These are phyloP conservation scores for Heritiera littoralis DNA, from an alignment of 345 rosid genomes.

Conservation along the genomic window DNA sequence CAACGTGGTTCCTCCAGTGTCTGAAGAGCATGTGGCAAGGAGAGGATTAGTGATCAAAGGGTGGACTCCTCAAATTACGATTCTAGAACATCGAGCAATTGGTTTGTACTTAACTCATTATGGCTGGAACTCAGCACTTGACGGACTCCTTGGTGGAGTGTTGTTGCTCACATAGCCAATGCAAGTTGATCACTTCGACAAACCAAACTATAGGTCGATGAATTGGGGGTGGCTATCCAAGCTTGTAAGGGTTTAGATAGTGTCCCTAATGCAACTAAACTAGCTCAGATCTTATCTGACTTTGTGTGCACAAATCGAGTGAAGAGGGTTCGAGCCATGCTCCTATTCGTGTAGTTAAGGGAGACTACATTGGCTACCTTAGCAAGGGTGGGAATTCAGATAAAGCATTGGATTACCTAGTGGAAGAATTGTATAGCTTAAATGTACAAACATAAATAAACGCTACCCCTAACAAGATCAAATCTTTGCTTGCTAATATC, in stretches of 20 bases:
- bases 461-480: too few species aligned
- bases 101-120: constrained; percentile 63
- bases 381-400: constrained; percentile 46
- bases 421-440: constrained; percentile 21
- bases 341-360: constrained; percentile 13
- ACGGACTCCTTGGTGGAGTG: constrained; percentile 46
- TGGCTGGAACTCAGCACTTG: constrained; percentile 66
- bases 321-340: constrained; percentile 30
- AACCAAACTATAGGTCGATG: constrained; percentile 54
- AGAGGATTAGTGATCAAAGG: constrained; percentile 51
- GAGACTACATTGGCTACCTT: constrained; percentile 43
- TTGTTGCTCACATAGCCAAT: constrained; percentile 68
- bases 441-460: too few species aligned
- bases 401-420: constrained; percentile 41
- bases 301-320: constrained; percentile 13
- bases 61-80: constrained; percentile 55
- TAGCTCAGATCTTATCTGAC: constrained; percentile 34
- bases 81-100: constrained; percentile 44
- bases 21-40: constrained; percentile 49
- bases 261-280: constrained; percentile 40
- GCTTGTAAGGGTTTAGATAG: constrained; percentile 42
- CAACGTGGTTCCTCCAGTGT: constrained; percentile 26
- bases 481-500: too few species aligned
- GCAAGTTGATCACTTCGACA: constrained; percentile 25
- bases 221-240: constrained; percentile 44